Evolutionary conservation across 2,329 filamentous ascomycete species (phyloP), one percentile per base, ranked within the genome.

Genomic region (Lithohypha guttulata): DNA sequence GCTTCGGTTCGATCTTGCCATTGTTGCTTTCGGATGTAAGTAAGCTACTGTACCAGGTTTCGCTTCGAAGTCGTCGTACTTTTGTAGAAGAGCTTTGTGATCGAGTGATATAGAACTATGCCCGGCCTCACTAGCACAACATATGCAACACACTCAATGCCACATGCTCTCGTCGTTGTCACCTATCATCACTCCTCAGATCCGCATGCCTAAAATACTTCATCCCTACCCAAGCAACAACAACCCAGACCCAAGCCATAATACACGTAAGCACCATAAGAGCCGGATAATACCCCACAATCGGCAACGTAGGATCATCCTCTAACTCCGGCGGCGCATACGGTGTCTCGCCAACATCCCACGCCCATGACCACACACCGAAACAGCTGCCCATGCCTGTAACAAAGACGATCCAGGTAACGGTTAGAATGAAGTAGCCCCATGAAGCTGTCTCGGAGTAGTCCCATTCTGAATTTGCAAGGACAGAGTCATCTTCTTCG

Each of bases 171-270:
- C n/a, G n/a, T n/a, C n/a, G n/a, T 8, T 15, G 22, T 20, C 34
- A 30, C 21, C 21, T 20, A 54, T 75, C 72, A 25, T 75, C 73
- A 14, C 69, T 71, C 31, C 70, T 84, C 55, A 96, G 93, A 65
- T 94, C 94, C 22, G 91, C 89, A 68, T 98, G 91, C 51, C 87
- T 78, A 57, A 98, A 98, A 61, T 96, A 96, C 60, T 98, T 98
- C 89, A 98, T 96, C 17, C 91, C 91, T 34, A 96, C 81, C 91
- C 91, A 98, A 8, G 93, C 91, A 42, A 93, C 79, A 9, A 94
- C 77, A 13, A 96, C 91, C 91, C 91, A 98, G 4, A 96, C 85
- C 91, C 91, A 98, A 13, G 87, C 86, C 84, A 98, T 95, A 19
- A 98, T 84, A 33, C 79, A 80, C 3, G 89, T 95, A 50, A 96